Evolutionary conservation across 495 filamentous ascomycete species (phyloP).

Genomic region (Parachaetomium inaequale): DNA sequence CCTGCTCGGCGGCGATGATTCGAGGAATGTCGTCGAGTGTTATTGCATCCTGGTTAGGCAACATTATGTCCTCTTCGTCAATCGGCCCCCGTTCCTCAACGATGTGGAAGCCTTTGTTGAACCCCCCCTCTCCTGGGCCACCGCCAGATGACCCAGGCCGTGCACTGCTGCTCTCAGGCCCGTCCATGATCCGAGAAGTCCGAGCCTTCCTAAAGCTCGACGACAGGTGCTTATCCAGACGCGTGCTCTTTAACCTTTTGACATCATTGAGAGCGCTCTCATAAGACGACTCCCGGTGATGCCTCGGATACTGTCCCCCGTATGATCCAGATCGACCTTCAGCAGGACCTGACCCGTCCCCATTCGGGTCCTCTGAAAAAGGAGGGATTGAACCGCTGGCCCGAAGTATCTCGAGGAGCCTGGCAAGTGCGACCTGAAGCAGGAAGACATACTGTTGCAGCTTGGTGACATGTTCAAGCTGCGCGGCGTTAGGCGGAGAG

Average conservation of each 20-base stretch:
- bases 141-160: constrained; percentile 77
- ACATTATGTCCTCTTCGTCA: constrained; percentile 70
- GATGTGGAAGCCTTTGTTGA: constrained; percentile 63
- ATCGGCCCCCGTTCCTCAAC: constrained; percentile 79
- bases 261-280: constrained; percentile 96
- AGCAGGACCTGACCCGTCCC: constrained; percentile 61
- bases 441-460: constrained; percentile 93
- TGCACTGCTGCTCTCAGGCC: constrained; percentile 71
- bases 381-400: constrained; percentile 74
- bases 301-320: constrained; percentile 56
- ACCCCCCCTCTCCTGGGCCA: constrained; percentile 53
- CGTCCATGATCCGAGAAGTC: constrained; percentile 89
- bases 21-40: constrained; percentile 97
- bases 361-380: constrained; percentile 71
- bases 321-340: constrained; percentile 75
- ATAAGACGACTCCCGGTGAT: constrained; percentile 69
- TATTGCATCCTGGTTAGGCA: constrained; percentile 85
- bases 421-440: constrained; percentile 83
- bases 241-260: constrained; percentile 81
- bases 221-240: constrained; percentile 88
- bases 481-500: constrained; percentile 33
- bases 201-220: constrained; percentile 86
- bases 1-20: constrained; percentile 93
- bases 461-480: constrained; percentile 64
- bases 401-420: constrained; percentile 81